These are phyloP conservation scores for Houttuynia cordata DNA, from an alignment of 164 flowering plant species.

Conservation along the genomic window DNA sequence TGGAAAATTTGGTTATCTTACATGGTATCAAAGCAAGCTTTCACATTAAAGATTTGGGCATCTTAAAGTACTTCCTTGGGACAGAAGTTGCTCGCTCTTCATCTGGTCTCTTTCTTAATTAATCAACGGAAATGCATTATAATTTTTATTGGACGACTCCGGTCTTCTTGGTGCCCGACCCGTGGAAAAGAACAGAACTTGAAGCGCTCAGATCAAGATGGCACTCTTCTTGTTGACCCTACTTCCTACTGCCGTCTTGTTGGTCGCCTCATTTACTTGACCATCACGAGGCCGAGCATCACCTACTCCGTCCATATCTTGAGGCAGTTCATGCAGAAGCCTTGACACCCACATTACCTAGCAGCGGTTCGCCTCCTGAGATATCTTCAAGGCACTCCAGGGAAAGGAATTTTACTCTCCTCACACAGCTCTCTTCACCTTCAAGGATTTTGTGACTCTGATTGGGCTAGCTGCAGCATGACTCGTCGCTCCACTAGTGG, in stretches of 20 bases:
- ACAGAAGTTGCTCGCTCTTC: neutral
- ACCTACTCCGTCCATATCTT: neutral
- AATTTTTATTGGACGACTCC: neutral
- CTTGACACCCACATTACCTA: neutral
- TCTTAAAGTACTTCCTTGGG: neutral
- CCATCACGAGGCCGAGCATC: neutral
- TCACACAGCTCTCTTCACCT: neutral
- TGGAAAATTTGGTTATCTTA: no score
- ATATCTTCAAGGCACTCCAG: neutral
- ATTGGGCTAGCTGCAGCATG: neutral
- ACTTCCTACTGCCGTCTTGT: neutral
- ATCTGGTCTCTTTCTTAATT: neutral
- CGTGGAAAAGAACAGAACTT: neutral
- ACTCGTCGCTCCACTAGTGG: neutral
- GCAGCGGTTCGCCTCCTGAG: neutral
- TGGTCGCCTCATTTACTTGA: neutral
- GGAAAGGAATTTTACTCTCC: neutral
- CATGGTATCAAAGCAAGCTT: no score
- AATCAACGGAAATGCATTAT: neutral
- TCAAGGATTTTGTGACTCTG: neutral
- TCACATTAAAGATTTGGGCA: constrained; percentile 1
- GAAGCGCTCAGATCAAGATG: neutral
- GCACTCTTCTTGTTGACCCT: neutral
- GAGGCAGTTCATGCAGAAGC: neutral
- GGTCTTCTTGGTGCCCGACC: neutral